phyloP scores from a whole-genome alignment of 2,329 filamentous ascomycete species.

The Xylariaceae sp. region DNA sequence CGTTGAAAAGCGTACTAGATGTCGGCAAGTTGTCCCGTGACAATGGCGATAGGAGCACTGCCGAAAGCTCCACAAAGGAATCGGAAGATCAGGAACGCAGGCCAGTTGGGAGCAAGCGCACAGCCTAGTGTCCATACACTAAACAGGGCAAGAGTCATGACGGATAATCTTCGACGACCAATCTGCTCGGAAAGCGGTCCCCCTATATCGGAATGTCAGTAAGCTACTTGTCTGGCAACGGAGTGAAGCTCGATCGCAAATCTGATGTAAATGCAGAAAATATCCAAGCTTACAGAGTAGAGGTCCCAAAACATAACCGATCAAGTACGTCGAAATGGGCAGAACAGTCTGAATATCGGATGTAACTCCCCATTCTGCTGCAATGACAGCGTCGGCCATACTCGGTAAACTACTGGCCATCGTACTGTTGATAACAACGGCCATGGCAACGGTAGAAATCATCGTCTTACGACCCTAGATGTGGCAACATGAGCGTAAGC shows the following conservation, averaged over 20 bases:
- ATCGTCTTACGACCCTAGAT: constrained; percentile 47
- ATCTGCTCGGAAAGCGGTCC: constrained; percentile 62
- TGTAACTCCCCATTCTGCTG: constrained; percentile 51
- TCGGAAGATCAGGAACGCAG: constrained; percentile 50
- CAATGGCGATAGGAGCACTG: constrained; percentile 56
- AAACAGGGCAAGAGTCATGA: constrained; percentile 45
- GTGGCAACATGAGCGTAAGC: neutral
- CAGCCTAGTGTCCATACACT: constrained; percentile 51
- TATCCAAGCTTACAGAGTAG: constrained; percentile 24
- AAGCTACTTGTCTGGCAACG: neutral
- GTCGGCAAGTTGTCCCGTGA: constrained; percentile 61
- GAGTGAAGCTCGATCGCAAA: neutral
- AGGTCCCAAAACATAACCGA: constrained; percentile 57
- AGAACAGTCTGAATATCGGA: constrained; percentile 43
- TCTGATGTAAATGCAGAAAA: neutral
- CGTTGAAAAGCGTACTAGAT: constrained; percentile 40
- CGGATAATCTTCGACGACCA: constrained; percentile 46
- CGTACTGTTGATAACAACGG: constrained; percentile 62
- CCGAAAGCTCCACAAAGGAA: constrained; percentile 50
- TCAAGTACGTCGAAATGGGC: constrained; percentile 58
- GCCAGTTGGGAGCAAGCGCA: constrained; percentile 49
- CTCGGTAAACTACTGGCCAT: constrained; percentile 61
- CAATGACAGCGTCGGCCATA: constrained; percentile 56
- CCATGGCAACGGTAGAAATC: constrained; percentile 51
- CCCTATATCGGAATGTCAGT: constrained; percentile 45